Conservation (phyloP, 306 rosid species). For the Lathyrus oleraceus region DNA sequence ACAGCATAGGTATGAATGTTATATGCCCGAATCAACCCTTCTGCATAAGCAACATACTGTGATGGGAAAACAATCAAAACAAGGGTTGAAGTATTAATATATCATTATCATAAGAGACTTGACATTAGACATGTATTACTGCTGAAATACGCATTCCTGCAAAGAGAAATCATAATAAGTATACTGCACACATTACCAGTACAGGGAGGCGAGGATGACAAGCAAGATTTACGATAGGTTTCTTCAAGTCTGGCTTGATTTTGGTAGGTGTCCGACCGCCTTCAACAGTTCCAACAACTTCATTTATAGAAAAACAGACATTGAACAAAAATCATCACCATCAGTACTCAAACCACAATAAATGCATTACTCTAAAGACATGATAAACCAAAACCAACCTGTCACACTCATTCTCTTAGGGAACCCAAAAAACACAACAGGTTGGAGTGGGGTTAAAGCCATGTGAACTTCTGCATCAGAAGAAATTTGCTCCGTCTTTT, state of each 20-base stretch:
- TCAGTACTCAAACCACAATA: constrained; percentile 26
- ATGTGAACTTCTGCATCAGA: constrained; percentile 91
- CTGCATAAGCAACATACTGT: constrained; percentile 93
- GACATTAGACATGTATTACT: neutral
- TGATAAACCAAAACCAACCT: constrained; percentile 50
- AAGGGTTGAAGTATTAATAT: constrained; percentile 27
- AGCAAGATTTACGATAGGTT: constrained; percentile 90
- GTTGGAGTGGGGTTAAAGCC: constrained; percentile 94
- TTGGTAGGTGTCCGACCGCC: constrained; percentile 91
- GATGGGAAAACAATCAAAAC: constrained; percentile 32
- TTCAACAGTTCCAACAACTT: constrained; percentile 97
- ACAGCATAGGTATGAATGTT: constrained; percentile 90
- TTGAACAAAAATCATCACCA: constrained; percentile 21
- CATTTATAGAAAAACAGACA: constrained; percentile 45
- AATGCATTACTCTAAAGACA: neutral
- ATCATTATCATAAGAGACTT: constrained; percentile 25
- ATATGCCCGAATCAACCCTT: constrained; percentile 95
- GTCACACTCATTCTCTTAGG: constrained; percentile 92
- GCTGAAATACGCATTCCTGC: constrained; percentile 4
- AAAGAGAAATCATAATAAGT: constrained; percentile 29
- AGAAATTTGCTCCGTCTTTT: constrained; percentile 77
- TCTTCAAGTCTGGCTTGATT: constrained; percentile 91
- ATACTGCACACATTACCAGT: constrained; percentile 52
- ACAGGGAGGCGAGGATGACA: constrained; percentile 98
- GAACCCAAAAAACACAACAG: constrained; percentile 91